Evolutionary conservation across 352 stramenopile species (phyloP).

Genomic region (Phytophthora brassicae): DNA sequence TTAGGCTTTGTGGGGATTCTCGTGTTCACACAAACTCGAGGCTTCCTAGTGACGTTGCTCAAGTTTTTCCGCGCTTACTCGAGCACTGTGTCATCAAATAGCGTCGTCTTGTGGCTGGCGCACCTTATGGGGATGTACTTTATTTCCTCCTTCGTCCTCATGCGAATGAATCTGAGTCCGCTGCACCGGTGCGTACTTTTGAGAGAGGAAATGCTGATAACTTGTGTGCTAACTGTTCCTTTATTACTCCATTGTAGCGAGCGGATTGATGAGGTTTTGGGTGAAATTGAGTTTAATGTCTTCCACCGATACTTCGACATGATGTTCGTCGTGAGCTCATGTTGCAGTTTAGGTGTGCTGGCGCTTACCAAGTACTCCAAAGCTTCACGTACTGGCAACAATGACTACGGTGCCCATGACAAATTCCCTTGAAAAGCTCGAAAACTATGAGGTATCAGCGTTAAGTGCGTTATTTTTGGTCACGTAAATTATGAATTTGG

Average conservation of each 20-base stretch:
- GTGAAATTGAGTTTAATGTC: slow-evolving; percentile 83
- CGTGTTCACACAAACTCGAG: slow-evolving; percentile 81
- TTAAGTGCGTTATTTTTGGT: slow-evolving; percentile 16
- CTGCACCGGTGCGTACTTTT: slow-evolving; percentile 48
- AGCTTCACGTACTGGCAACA: slow-evolving; percentile 69
- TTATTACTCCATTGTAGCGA: slow-evolving; percentile 32
- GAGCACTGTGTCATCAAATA: slow-evolving; percentile 82
- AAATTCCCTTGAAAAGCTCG: slow-evolving; percentile 68
- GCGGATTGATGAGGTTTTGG: slow-evolving; percentile 82
- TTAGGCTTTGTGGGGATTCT: slow-evolving; percentile 79
- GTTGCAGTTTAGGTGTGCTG: slow-evolving; percentile 57
- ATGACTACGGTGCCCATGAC: slow-evolving; percentile 73
- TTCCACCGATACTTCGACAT: slow-evolving; percentile 87
- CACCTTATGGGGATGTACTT: slow-evolving; percentile 91
- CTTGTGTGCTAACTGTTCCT: not conserved
- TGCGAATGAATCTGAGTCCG: slow-evolving; percentile 85
- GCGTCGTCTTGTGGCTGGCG: slow-evolving; percentile 78
- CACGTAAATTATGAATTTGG: slow-evolving; percentile 32
- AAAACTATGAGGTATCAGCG: not conserved
- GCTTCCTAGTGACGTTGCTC: slow-evolving; percentile 73
- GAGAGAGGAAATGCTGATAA: not conserved
- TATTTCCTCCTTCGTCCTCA: slow-evolving; percentile 86
- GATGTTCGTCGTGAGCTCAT: slow-evolving; percentile 81
- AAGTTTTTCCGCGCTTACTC: slow-evolving; percentile 85
- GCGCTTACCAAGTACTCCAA: slow-evolving; percentile 78